Conservation (phyloP, 106 monocot genomes). For the Platanthera zijinensis region DNA sequence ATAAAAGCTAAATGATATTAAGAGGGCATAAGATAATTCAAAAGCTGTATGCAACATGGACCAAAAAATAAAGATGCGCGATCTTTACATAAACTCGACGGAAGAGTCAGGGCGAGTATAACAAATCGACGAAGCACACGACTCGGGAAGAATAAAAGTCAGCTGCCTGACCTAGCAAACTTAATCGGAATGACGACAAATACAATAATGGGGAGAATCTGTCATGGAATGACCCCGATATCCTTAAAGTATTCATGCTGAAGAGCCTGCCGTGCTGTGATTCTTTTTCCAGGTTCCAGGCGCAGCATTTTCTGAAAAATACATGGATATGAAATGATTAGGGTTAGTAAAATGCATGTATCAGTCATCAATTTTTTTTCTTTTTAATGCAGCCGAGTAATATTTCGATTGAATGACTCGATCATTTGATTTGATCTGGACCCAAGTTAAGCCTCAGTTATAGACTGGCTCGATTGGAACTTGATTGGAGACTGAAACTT, state of each 20-base stretch:
- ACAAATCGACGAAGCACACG: slow-evolving; percentile 5
- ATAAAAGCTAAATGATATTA: background rate
- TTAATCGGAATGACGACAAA: background rate
- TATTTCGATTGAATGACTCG: background rate
- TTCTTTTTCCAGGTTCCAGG: slow-evolving; percentile 68
- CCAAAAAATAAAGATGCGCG: background rate
- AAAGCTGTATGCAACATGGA: background rate
- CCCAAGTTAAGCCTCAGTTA: too few relatives aligned
- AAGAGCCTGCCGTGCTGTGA: slow-evolving; percentile 72
- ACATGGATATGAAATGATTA: background rate
- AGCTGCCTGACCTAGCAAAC: background rate
- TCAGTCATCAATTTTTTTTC: background rate
- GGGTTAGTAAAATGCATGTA: background rate
- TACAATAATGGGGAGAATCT: slow-evolving; percentile 12
- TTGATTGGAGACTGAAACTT: too few relatives aligned
- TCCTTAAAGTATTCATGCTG: slow-evolving; percentile 92
- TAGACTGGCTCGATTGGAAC: too few relatives aligned
- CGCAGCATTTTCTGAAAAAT: slow-evolving; percentile 73
- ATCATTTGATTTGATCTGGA: too few relatives aligned
- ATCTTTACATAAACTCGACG: slow-evolving; percentile 2
- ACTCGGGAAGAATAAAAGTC: background rate
- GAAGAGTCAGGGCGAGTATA: background rate
- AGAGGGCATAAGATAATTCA: background rate
- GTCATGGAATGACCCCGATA: slow-evolving; percentile 51
- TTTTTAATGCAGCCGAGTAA: background rate